Percentiles rank a stretch among this genome's conserved stretches.
These are phyloP conservation scores for Boletus sensibilis DNA, from an alignment of 768 basidiomycete species.

Conservation along the genomic window DNA sequence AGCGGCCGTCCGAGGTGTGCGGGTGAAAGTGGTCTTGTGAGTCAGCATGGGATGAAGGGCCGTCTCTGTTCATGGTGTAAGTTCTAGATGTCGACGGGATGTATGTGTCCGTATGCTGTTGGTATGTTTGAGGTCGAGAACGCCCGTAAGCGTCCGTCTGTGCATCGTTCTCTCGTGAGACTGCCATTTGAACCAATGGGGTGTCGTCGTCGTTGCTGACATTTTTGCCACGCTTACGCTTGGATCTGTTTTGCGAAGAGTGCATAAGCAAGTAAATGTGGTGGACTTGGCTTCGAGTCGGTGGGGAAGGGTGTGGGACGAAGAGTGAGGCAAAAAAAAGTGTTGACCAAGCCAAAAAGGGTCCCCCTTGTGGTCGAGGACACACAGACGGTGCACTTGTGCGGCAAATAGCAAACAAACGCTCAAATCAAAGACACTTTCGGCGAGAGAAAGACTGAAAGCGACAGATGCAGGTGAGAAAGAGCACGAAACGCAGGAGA, in stretches of 20 bases:
- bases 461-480: conserved; percentile 21
- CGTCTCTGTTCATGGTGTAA: conserved; percentile 51
- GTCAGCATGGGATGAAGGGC: conserved; percentile 47
- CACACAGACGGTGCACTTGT: conserved; percentile 19
- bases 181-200: conserved; percentile 35
- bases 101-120: conserved; percentile 44
- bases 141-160: conserved; percentile 54
- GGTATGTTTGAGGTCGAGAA: conserved; percentile 43
- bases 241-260: conserved; percentile 40
- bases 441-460: conserved; percentile 17
- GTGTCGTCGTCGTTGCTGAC: conserved; percentile 50
- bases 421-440: conserved; percentile 32
- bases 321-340: conserved; percentile 25
- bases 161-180: conserved; percentile 51
- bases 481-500: conserved; percentile 15
- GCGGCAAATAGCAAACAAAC: conserved; percentile 32
- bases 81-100: conserved; percentile 44
- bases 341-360: conserved; percentile 31
- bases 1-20: conserved; percentile 48
- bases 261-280: conserved; percentile 35
- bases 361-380: conserved; percentile 24
- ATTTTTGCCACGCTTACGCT: conserved; percentile 53
- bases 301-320: conserved; percentile 20
- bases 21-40: conserved; percentile 43
- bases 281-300: conserved; percentile 20